Base-by-base conservation (phyloP, 306 rosid species). In the Urtica urens region DNA sequence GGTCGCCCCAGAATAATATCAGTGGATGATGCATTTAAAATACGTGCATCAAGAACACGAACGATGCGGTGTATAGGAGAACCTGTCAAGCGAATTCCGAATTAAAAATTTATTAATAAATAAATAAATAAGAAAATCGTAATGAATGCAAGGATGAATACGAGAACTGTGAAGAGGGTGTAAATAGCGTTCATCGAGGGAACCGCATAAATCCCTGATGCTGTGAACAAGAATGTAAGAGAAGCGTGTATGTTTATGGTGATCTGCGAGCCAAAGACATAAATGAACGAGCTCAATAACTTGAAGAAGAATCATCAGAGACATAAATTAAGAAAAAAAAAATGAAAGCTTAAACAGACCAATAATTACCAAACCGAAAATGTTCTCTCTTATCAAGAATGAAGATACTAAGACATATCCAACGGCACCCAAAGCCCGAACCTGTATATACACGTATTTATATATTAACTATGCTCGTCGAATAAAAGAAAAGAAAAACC, bases 221-320 rank as follows among this genome's bases (percentile, higher is more conserved):
- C 99, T 33, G 94, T 65, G 60, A 85, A 79, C 61, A 85, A 60
- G 67, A 75, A 76, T 27, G 99, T 71, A 7, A 90, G 87, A 39
- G 94, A 81, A 55, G 99, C 99, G 42, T 90, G 99, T 51, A 90
- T 79, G 75, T 90, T 90, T 38, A 85, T 77, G 54, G 99, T 85
- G 70, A 90, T 90, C 99, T 90, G 67, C 85, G 71, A 51, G 64
- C n/a, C n/a, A n/a, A n/a, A n/a, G n/a, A n/a, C n/a, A n/a, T n/a
- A n/a, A n/a, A n/a, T n/a, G n/a, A n/a, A n/a, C n/a, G n/a, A n/a
- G n/a, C n/a, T n/a, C n/a, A n/a, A n/a, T n/a, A 18, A 38, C 20
- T 41, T 37, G 19, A 25, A 50, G 38, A 35, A 7, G n/a, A n/a
- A n/a, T n/a, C n/a, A 10, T 15, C 3, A 13, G 25, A 41, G n/a